A percentile compares a stretch with the other conserved stretches of the same genome.
Conservation (phyloP, 805 yeast species). For the Ogataea saltuana region DNA sequence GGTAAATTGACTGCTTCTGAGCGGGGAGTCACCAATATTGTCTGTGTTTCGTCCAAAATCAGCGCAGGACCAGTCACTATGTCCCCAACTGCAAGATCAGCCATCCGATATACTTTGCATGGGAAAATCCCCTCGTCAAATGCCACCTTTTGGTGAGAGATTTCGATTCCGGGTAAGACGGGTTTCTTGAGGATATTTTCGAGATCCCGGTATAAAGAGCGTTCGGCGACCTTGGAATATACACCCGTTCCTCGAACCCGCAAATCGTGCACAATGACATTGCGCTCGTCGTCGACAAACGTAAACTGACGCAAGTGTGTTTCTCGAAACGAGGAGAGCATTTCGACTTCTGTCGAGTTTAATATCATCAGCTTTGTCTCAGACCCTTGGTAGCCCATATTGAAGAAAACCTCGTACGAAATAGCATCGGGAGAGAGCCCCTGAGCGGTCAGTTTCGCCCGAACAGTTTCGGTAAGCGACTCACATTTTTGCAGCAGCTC, state of each 20-base stretch:
- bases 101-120: constrained; percentile 46
- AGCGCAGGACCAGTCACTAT: constrained; percentile 49
- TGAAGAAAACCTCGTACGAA: constrained; percentile 46
- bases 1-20: constrained; percentile 34
- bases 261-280: constrained; percentile 62
- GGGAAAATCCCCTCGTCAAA: constrained; percentile 23
- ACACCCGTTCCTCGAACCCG: constrained; percentile 69
- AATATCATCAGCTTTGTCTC: constrained; percentile 72
- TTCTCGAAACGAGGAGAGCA: constrained; percentile 44
- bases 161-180: constrained; percentile 66
- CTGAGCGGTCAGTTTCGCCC: constrained; percentile 35
- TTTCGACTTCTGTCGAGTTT: constrained; percentile 33
- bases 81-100: constrained; percentile 49
- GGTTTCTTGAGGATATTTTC: constrained; percentile 68
- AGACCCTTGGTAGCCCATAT: constrained; percentile 77
- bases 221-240: constrained; percentile 41
- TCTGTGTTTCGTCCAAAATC: constrained; percentile 38
- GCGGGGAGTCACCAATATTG: constrained; percentile 37
- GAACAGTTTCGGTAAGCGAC: constrained; percentile 15
- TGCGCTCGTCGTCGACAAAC: constrained; percentile 53
- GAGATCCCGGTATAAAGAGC: constrained; percentile 13
- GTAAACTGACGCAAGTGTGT: constrained; percentile 67
- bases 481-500: constrained; percentile 20
- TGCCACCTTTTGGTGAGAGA: constrained; percentile 44
- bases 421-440: constrained; percentile 17